These are phyloP conservation scores for Meyerozyma smithsonii DNA, from an alignment of 1,139 yeast species.

Conservation along the genomic window DNA sequence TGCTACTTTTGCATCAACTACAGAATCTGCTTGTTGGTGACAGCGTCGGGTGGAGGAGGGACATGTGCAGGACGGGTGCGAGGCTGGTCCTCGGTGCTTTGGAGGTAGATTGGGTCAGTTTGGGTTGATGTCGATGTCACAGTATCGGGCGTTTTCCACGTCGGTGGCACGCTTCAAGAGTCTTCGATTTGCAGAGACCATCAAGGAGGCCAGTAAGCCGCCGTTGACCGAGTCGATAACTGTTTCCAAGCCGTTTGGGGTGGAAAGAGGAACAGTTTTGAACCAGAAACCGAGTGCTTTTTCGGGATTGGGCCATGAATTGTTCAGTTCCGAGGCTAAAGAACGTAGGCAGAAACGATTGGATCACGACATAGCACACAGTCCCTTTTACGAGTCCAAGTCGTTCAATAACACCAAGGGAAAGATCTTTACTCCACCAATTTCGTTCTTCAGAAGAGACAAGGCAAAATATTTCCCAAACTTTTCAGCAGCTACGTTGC, in stretches of 20 bases:
- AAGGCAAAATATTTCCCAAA: constrained; percentile 85
- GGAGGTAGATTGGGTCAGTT: background rate
- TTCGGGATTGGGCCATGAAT: constrained; percentile 19
- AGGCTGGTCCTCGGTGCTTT: constrained; percentile 5
- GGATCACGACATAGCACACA: constrained; percentile 75
- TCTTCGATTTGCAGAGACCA: constrained; percentile 25
- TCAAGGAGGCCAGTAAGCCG: constrained; percentile 25
- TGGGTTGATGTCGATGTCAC: background rate
- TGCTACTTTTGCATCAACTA: constrained; percentile 2
- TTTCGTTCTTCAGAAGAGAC: constrained; percentile 68
- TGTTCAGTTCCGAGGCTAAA: constrained; percentile 39
- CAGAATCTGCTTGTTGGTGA: constrained; percentile 6
- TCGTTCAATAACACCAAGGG: constrained; percentile 79
- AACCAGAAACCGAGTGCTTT: constrained; percentile 19
- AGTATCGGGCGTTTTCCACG: constrained; percentile 3
- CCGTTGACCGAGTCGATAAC: constrained; percentile 22
- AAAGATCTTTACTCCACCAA: constrained; percentile 77
- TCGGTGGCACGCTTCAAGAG: constrained; percentile 6
- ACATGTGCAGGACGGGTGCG: background rate
- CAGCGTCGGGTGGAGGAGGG: constrained; percentile 2
- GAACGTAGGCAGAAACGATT: constrained; percentile 51
- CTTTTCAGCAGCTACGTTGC: constrained; percentile 55
- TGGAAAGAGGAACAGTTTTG: constrained; percentile 27
- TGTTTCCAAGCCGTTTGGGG: constrained; percentile 38
- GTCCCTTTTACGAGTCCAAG: constrained; percentile 83